These are phyloP conservation scores for Metschnikowia orientalis DNA, from an alignment of 805 yeast genomes.

Conservation along the genomic window DNA sequence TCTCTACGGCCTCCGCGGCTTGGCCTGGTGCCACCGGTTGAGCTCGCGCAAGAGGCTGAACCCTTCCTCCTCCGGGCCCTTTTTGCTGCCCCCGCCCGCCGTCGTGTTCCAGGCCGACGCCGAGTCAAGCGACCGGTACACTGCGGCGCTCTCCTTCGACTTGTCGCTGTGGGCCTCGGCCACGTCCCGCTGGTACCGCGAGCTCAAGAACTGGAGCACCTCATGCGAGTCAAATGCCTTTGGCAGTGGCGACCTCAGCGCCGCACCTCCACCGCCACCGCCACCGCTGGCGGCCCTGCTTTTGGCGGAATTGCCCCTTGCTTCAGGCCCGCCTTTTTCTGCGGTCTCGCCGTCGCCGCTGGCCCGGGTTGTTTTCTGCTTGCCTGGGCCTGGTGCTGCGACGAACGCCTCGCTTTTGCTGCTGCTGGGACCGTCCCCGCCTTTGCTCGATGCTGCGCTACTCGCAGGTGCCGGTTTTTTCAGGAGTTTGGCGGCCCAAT, in stretches of 20 bases:
- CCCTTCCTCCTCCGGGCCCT: conserved; percentile 9
- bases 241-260: conserved; percentile 6
- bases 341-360: too few relatives aligned
- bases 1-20: conserved; percentile 1
- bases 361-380: not conserved
- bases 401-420: not conserved
- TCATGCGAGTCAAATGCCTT: conserved; percentile 19
- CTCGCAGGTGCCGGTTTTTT: conserved; percentile 4
- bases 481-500: conserved; percentile 16
- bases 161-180: conserved; percentile 21
- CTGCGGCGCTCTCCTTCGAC: conserved; percentile 15
- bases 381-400: not conserved
- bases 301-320: not conserved
- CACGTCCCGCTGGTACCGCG: conserved; percentile 16
- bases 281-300: not conserved
- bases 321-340: not conserved
- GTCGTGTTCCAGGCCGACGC: conserved; percentile 18
- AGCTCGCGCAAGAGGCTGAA: conserved; percentile 13
- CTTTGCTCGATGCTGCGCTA: too few relatives aligned
- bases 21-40: conserved; percentile 8
- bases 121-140: conserved; percentile 24
- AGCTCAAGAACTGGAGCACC: conserved; percentile 18
- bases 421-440: not conserved
- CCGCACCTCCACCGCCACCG: not conserved
- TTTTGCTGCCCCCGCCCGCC: conserved; percentile 5